These are phyloP conservation scores for Boletellus sp. DNA, from an alignment of 768 basidiomycete genomes.

Conservation along the genomic window DNA sequence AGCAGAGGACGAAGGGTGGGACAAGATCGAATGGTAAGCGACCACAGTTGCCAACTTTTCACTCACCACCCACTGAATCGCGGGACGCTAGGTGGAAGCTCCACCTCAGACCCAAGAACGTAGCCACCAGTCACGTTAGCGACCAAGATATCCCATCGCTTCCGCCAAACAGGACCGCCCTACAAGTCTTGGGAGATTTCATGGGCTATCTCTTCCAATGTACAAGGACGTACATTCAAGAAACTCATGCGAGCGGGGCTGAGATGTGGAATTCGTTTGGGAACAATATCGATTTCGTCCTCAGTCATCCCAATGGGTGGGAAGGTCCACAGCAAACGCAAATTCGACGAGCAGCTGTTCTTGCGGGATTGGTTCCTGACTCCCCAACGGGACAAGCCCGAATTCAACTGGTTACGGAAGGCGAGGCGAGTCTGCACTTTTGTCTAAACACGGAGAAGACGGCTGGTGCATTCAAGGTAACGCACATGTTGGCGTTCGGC, in stretches of 20 bases:
- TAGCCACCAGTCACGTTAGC: constrained; percentile 19
- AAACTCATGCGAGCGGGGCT: constrained; percentile 41
- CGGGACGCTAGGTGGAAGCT: constrained; percentile 32
- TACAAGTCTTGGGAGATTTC: constrained; percentile 48
- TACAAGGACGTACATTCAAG: constrained; percentile 41
- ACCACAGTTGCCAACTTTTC: background rate
- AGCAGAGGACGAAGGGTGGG: constrained; percentile 37
- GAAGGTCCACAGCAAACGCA: constrained; percentile 41
- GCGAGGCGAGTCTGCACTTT: constrained; percentile 52
- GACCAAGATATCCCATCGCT: constrained; percentile 39
- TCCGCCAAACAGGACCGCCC: constrained; percentile 39
- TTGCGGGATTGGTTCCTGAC: constrained; percentile 39
- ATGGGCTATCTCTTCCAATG: constrained; percentile 44
- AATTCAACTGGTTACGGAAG: constrained; percentile 47
- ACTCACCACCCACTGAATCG: constrained; percentile 5
- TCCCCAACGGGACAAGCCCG: constrained; percentile 34
- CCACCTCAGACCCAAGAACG: constrained; percentile 30
- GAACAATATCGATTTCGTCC: constrained; percentile 41
- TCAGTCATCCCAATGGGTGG: constrained; percentile 50
- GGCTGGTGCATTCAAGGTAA: constrained; percentile 26
- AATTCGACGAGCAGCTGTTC: constrained; percentile 42
- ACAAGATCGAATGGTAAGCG: constrained; percentile 31
- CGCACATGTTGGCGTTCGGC: background rate
- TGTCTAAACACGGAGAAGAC: constrained; percentile 39
- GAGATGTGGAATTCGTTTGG: constrained; percentile 42